Base-by-base conservation (phyloP, 1,284 basidiomycete species). In the Microbotryum silenes-acaulis region DNA sequence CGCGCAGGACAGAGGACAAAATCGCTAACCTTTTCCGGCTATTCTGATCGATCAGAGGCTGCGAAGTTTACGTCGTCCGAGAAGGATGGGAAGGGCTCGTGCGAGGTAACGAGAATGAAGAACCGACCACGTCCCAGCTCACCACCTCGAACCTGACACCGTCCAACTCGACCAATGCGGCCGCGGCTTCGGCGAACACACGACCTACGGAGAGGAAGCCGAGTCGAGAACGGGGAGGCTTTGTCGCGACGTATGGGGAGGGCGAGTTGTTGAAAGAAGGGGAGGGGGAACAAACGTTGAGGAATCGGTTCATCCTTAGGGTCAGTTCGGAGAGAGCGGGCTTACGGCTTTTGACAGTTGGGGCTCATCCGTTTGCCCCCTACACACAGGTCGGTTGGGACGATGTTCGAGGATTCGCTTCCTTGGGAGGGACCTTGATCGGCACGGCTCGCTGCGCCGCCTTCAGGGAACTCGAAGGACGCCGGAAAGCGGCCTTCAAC, bases 31-130 rank as follows among this genome's bases (percentile, higher is more conserved):
- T 57, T 53, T 44, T 21, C 29, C 44, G 37, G 12, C 31, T 14
- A 56, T 67, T 73, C 59, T 68, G 45, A 31, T 31, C 73, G 45
- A 31, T 10, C 73, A 91, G 91, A 77, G 91, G 91, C 50, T 96
- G 90, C 75, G 88, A 96, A 74, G 85, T 88, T 16, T 96, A 85
- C 81, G 85, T 96, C 67, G 89, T 96, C 62, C 87, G 94, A 49
- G 96, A 98, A 79, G 94, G 94, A 49, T 98, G 96, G 80, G 92
- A 97, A 76, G 94, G 94, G 51, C 85, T 98, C 59, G 81, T 84
- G 23, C 75, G 78, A 57, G 82, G 82, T 42, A 83, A 83, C 73
- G 29, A 42, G 27, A 8, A 55, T 25, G 44, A 53, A 44, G 52
- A 49, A 46, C 54, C 4, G 60, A 65, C 6, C 37, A 33, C 20